Conservation (phyloP, 441 rosid genomes). For the Omphalea diandra region DNA sequence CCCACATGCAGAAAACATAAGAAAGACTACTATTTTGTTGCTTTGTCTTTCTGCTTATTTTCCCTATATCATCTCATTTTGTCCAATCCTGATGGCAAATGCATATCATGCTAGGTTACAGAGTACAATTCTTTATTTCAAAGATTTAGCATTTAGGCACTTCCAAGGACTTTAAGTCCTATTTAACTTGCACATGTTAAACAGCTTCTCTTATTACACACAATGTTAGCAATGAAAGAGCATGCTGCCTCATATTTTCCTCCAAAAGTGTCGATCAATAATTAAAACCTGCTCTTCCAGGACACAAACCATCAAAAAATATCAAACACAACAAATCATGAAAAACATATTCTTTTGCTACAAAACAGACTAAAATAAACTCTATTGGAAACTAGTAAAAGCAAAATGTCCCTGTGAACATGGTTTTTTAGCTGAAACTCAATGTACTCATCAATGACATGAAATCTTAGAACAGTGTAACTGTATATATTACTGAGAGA, state of each 20-base stretch:
- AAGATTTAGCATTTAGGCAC: not conserved
- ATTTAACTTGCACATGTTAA: not conserved
- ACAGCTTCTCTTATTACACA: not conserved
- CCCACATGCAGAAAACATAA: not conserved
- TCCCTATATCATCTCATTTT: not conserved
- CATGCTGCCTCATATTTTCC: too few species aligned
- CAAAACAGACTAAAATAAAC: not conserved
- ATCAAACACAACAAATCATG: not conserved
- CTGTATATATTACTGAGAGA: conserved; percentile 1
- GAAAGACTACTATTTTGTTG: not conserved
- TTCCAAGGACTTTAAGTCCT: not conserved
- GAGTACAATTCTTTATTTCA: not conserved
- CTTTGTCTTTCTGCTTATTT: too few species aligned
- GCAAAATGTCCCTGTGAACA: not conserved
- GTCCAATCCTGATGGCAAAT: not conserved
- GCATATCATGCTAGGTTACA: not conserved
- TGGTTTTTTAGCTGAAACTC: not conserved
- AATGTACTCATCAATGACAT: not conserved
- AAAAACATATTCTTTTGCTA: not conserved
- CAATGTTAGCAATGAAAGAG: not conserved
- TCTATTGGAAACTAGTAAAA: not conserved
- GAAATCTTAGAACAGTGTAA: not conserved
- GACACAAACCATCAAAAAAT: not conserved
- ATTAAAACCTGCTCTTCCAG: not conserved
- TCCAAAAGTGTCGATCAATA: not conserved